Base-by-base conservation (phyloP, 176 grass and related monocot genomes). In the Oryza glaberrima region DNA sequence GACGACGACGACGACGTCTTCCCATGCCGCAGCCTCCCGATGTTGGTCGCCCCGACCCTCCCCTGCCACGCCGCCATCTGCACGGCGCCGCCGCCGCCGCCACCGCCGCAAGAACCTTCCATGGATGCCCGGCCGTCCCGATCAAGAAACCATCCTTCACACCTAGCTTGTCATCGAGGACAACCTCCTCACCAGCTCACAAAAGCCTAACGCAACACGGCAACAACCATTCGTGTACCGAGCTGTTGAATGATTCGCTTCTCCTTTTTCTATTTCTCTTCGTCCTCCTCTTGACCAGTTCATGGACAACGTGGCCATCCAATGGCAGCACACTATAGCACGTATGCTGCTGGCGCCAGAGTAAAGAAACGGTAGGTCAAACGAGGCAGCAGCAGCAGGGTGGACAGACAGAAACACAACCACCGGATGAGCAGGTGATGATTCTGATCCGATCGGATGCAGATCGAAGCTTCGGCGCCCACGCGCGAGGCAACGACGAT, bases 21-120 rank as follows among this genome's bases (percentile, higher is more conserved):
- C 43, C 72, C 87, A 49, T 75, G 88, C 56, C 69, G 90, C 44
- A 82, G 83, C 75, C 81, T 79, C 52, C 91, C 91, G 49, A 94
- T 76, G 73, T 90, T 87, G 28, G 81, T 84, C 0, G 87, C 80
- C 60, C 81, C 81, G 14, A 68, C 51, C 72, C 73, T 84, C 80
- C 80, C 72, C 30, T 68, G 14, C 3, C 9, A 11, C 25, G 11
- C 22, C 25, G 77, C 45, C 61, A 65, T 2, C 71, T 65, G 71
- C 2, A 72, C 82, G 15, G 2, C 81, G 73, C 25, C 86, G 47
- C 25, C 86, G 74, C 30, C 30, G 30, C 28, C 28, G 28, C 28
- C 26, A 26, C 26, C 28, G 28, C 25, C 16, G 47, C 70, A 56
- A 7, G 70, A 41, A 43, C 35, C 56, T 0, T 90, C 88, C 88